These are phyloP conservation scores for Colletotrichum falcatum DNA, from an alignment of 2,329 filamentous ascomycete species.

Conservation along the genomic window DNA sequence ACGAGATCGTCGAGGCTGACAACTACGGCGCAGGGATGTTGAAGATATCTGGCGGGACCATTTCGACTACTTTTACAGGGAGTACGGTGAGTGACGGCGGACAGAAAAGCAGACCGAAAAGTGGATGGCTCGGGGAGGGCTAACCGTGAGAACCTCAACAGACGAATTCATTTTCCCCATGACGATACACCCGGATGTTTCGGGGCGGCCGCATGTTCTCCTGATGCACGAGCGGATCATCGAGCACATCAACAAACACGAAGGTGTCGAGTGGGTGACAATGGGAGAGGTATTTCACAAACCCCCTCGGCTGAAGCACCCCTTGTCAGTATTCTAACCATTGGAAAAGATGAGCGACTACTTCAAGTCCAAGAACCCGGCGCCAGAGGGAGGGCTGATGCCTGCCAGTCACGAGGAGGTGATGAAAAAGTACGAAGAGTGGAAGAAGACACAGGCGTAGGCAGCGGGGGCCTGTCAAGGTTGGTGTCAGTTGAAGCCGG, in stretches of 20 bases:
- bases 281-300: conserved; percentile 66
- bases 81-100: conserved; percentile 58
- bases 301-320: no score
- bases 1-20: fast-evolving
- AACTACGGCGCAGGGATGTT: conserved; percentile 55
- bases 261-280: conserved; percentile 74
- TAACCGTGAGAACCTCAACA: background rate
- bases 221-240: conserved; percentile 79
- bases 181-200: conserved; percentile 81
- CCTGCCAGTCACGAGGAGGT: conserved; percentile 55
- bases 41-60: conserved; percentile 75
- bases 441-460: conserved; percentile 33
- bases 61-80: conserved; percentile 80
- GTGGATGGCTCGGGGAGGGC: no score
- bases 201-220: conserved; percentile 77
- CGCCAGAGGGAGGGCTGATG: conserved; percentile 69
- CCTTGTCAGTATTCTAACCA: background rate
- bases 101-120: no score
- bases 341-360: conserved; percentile 70
- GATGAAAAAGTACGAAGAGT: conserved; percentile 37
- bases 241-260: conserved; percentile 73
- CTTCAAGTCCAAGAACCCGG: conserved; percentile 74
- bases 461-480: background rate
- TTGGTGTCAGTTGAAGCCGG: background rate
- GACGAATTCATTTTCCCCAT: conserved; percentile 84